Conservation (phyloP, 495 filamentous ascomycete species). For the Trichoderma reesei region DNA sequence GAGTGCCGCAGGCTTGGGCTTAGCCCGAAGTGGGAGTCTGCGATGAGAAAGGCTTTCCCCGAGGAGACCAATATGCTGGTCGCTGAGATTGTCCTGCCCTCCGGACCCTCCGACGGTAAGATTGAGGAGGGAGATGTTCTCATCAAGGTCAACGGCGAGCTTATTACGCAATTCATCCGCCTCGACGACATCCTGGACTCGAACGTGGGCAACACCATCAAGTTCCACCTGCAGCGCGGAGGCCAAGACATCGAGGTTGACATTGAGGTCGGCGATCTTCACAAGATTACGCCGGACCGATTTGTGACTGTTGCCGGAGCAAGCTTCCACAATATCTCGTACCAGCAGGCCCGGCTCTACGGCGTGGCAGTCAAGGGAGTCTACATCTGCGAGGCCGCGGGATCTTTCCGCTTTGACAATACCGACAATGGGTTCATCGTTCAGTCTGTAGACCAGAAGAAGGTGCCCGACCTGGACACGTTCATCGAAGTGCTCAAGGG, state of each 20-base stretch:
- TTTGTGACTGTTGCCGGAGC: slow-evolving; percentile 90
- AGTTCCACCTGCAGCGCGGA: slow-evolving; percentile 73
- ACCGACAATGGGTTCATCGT: slow-evolving; percentile 89
- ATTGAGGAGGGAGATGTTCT: slow-evolving; percentile 95
- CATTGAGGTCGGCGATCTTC: slow-evolving; percentile 78
- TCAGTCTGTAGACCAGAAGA: slow-evolving; percentile 76
- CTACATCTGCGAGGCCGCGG: slow-evolving; percentile 88
- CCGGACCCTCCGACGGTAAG: slow-evolving; percentile 75
- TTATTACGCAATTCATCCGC: slow-evolving; percentile 85
- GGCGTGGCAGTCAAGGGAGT: slow-evolving; percentile 87
- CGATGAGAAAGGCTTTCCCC: slow-evolving; percentile 70
- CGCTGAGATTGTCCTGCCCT: slow-evolving; percentile 86
- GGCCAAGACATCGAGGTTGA: slow-evolving; percentile 82
- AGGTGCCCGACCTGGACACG: slow-evolving; percentile 72
- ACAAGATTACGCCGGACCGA: slow-evolving; percentile 88
- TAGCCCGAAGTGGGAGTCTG: slow-evolving; percentile 73
- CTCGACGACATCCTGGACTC: slow-evolving; percentile 93
- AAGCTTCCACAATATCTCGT: slow-evolving; percentile 91
- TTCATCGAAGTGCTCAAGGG: slow-evolving; percentile 87
- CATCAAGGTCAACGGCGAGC: slow-evolving; percentile 84
- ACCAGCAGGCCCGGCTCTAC: slow-evolving; percentile 90
- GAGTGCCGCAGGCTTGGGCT: slow-evolving; percentile 89
- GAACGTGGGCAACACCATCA: slow-evolving; percentile 65
- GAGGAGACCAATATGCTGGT: slow-evolving; percentile 95
- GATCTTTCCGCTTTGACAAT: slow-evolving; percentile 88